Percentiles rank a stretch among this genome's conserved stretches.
phyloP scores from a whole-genome alignment of 129 eudicot genomes.

The Logfia minima region DNA sequence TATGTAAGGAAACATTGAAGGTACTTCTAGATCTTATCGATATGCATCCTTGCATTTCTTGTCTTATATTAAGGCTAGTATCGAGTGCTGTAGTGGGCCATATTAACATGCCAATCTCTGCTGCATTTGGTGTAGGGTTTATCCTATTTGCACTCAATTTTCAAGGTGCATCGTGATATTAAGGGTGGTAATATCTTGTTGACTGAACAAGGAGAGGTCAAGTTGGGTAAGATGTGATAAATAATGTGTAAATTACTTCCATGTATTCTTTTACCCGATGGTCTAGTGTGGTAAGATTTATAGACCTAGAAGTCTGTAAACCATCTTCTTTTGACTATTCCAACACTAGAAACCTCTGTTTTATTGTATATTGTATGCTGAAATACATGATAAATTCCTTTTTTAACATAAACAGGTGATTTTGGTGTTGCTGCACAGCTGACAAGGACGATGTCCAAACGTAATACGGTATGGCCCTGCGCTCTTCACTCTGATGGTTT shows the following conservation, averaged over 20 bases:
- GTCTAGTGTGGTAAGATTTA: conserved; percentile 5
- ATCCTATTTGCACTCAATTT: conserved; percentile 89
- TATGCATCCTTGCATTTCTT: conserved; percentile 9
- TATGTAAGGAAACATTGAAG: conserved; percentile 93
- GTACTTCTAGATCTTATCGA: conserved; percentile 40
- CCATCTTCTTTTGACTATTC: conserved; percentile 16
- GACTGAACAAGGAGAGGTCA: conserved; percentile 99
- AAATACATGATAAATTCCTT: conserved; percentile 18
- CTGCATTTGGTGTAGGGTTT: conserved; percentile 66
- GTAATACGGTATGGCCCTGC: conserved; percentile 69
- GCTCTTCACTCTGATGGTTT: conserved; percentile 21
- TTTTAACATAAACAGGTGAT: conserved; percentile 65
- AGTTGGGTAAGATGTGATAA: conserved; percentile 66
- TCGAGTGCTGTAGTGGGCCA: not conserved
- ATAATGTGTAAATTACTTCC: conserved; percentile 1
- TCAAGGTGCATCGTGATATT: conserved; percentile 96
- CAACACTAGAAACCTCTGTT: conserved; percentile 15
- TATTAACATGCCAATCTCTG: not conserved
- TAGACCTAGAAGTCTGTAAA: conserved; percentile 24
- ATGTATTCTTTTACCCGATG: not conserved
- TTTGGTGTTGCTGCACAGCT: conserved; percentile 99
- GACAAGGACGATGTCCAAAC: conserved; percentile 98
- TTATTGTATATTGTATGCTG: conserved; percentile 1
- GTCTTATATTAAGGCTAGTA: conserved; percentile 10
- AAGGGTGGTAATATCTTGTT: conserved; percentile 95